phyloP scores from a whole-genome alignment of 164 flowering plant genomes.

The Chimonanthus salicifolius region DNA sequence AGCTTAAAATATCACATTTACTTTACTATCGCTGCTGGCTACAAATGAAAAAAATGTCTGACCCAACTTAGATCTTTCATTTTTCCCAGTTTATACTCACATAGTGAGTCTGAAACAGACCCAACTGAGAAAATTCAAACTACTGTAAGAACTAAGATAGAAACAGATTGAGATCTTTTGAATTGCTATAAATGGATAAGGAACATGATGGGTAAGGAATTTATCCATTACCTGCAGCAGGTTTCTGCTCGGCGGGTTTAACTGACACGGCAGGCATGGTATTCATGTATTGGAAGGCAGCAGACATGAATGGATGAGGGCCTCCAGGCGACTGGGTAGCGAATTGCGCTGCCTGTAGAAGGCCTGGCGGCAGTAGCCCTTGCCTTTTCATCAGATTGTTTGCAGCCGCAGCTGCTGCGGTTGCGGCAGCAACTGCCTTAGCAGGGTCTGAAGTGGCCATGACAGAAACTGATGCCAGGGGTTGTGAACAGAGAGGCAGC shows the following conservation, averaged over 20 bases:
- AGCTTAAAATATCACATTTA: no score
- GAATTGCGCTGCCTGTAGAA: slow-evolving; percentile 44
- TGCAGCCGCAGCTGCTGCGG: slow-evolving; percentile 20
- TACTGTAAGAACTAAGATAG: background rate
- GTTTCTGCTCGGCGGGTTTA: slow-evolving; percentile 75
- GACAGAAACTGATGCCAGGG: slow-evolving; percentile 27
- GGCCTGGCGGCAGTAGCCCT: slow-evolving; percentile 33
- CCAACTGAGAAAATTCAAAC: background rate
- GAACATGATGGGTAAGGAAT: background rate
- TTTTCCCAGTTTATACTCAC: background rate
- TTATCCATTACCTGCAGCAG: slow-evolving; percentile 55
- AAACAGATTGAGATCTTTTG: background rate
- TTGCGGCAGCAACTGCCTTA: slow-evolving; percentile 36
- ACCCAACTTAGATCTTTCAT: background rate
- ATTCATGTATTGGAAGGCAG: slow-evolving; percentile 56
- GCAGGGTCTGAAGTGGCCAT: slow-evolving; percentile 53
- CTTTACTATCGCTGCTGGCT: no score
- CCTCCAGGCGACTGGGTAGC: slow-evolving; percentile 34
- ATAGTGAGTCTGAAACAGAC: background rate
- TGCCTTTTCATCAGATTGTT: slow-evolving; percentile 28
- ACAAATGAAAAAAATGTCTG: no score
- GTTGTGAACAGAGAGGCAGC: slow-evolving; percentile 39
- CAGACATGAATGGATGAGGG: slow-evolving; percentile 38
- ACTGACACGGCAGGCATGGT: slow-evolving; percentile 54
- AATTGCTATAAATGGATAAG: background rate